Conservation (phyloP, 441 rosid genomes). For the Metrosideros polymorpha region DNA sequence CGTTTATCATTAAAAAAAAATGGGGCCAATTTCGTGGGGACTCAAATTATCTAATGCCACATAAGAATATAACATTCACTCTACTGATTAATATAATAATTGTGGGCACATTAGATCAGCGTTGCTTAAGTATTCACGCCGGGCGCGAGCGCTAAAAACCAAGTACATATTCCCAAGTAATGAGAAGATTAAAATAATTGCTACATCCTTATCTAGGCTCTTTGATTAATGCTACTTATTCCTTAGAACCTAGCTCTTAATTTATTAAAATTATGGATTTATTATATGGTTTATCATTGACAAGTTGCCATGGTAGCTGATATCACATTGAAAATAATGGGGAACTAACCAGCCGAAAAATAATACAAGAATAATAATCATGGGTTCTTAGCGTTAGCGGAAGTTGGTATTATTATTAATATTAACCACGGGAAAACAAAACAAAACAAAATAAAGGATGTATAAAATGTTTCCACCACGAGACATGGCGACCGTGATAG, state of each 20-base stretch:
- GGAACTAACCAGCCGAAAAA: not conserved
- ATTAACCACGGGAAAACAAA: not conserved
- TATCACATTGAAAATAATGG: constrained; percentile 11
- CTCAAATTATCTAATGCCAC: not conserved
- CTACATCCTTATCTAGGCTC: not conserved
- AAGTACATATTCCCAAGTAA: constrained; percentile 11
- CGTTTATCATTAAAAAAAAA: not conserved
- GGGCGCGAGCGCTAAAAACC: constrained; percentile 15
- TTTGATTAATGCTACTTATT: not conserved
- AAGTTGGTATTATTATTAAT: not conserved
- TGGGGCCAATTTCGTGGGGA: not conserved
- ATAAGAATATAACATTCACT: not conserved
- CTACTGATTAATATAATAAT: not conserved
- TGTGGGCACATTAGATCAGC: not conserved
- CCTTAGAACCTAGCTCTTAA: not conserved
- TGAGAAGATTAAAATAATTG: not conserved
- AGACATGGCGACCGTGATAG: not conserved
- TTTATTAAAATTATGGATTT: not conserved
- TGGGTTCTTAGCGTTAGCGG: not conserved
- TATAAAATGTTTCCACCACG: not conserved
- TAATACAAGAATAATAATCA: not conserved
- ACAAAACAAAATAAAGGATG: not conserved
- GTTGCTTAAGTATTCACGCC: constrained; percentile 14
- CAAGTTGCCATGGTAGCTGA: constrained; percentile 1
- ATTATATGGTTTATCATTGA: not conserved